Evolutionary conservation across 1,139 yeast species (phyloP), one percentile per base, ranked within the genome.

Genomic region (Geotrichum carabidarum): DNA sequence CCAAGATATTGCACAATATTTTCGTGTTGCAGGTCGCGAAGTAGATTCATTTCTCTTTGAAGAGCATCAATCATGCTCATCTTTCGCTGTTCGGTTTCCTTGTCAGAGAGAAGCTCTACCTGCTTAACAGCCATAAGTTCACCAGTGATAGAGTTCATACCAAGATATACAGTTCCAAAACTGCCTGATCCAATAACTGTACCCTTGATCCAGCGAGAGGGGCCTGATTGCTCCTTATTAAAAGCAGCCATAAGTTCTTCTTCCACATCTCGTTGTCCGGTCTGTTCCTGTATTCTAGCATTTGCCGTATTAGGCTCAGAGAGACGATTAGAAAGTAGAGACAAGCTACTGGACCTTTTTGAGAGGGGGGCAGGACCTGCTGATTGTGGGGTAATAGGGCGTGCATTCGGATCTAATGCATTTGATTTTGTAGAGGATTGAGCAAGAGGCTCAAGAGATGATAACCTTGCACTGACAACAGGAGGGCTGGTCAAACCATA

Each of bases 41-140:
- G 72, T 45, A 93, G 70, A 48, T 77, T 75, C 84, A 91, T 88
- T 71, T 93, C 99, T 62, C 88, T 84, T 63, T 86, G 87, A 57
- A 88, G 69, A 0, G 96, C 95, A 58, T 86, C 94, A 27, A 86
- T 80, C 86, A 91, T 85, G 71, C 75, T 68, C 66, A 76, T 71
- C 74, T 85, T 75, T 65, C 77, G 57, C 74, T 78, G 65, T 55
- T 65, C 74, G 41, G 64, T 66, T 57, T 73, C 78, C 53, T 68
- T 58, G 34, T 62, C 65, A 15, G 65, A 58, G 1, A 87, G 84
- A 18, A 90, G 69, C 44, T 85, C 85, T 0, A 93, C 96, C 68
- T 91, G 97, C 65, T 93, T 93, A 12, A 93, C 96, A 0, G 98
- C 99, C 96, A 93, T 89, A 54, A 93, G 75, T 66, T 90, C 98